Percentiles rank a stretch among this genome's conserved stretches.
phyloP scores from a whole-genome alignment of 2,329 filamentous ascomycete species.

The Neofusicoccum parvum region DNA sequence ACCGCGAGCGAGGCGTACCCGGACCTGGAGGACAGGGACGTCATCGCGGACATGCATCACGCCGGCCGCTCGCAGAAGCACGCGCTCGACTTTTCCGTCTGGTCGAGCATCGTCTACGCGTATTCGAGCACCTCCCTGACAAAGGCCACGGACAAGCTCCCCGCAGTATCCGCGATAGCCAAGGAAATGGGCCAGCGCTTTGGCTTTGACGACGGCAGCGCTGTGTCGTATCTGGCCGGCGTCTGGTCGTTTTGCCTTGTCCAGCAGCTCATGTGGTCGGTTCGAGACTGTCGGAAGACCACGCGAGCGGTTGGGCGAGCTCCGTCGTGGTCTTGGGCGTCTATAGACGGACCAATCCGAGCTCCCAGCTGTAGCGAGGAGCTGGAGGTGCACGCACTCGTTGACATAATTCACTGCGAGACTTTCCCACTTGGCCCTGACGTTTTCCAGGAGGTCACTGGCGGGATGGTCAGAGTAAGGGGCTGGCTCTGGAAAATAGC shows the following conservation, averaged over 20 bases:
- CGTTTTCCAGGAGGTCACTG: not conserved
- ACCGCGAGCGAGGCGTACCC: not conserved
- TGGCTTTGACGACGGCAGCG: not conserved
- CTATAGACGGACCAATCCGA: not conserved
- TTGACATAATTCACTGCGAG: not conserved
- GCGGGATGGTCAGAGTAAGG: not conserved
- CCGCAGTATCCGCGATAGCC: not conserved
- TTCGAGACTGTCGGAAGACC: not conserved
- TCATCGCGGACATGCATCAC: too few species aligned
- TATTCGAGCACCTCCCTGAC: too few species aligned
- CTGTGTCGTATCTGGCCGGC: not conserved
- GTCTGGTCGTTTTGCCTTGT: not conserved
- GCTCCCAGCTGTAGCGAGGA: too few species aligned
- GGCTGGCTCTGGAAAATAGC: not conserved
- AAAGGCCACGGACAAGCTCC: not conserved
- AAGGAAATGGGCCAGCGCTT: not conserved
- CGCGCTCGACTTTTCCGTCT: too few species aligned
- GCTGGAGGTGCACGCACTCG: not conserved
- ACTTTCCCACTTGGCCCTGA: not conserved
- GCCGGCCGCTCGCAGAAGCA: too few species aligned
- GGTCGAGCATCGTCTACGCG: too few species aligned
- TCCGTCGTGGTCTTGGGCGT: not conserved
- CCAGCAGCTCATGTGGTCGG: not conserved
- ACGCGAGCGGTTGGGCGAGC: not conserved
- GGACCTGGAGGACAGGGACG: too few species aligned